A percentile compares a stretch with the other conserved stretches of the same genome.
phyloP scores from a whole-genome alignment of 2,329 filamentous ascomycete species.

The Arthrobotrys iridis region DNA sequence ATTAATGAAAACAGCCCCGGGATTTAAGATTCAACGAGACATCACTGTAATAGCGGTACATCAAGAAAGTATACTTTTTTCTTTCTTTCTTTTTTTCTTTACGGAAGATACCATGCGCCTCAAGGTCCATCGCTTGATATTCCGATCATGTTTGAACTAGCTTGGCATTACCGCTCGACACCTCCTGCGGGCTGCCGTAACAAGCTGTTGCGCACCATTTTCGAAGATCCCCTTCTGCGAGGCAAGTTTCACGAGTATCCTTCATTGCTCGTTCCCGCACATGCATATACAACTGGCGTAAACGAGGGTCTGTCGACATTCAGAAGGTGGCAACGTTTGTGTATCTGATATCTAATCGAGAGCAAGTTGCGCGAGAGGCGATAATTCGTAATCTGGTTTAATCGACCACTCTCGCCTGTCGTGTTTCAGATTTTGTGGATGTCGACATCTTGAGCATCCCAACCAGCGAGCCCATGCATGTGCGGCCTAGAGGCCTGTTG shows the following conservation, averaged over 20 bases:
- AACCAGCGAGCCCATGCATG: not conserved
- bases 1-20: conserved; percentile 9
- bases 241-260: conserved; percentile 39
- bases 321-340: conserved; percentile 5
- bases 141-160: conserved; percentile 1
- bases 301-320: not conserved
- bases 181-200: conserved; percentile 48
- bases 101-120: conserved; percentile 2
- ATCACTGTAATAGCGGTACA: not conserved
- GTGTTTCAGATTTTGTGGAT: conserved; percentile 29
- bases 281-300: conserved; percentile 6
- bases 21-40: conserved; percentile 12
- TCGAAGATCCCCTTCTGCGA: conserved; percentile 32
- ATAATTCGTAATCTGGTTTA: conserved; percentile 19
- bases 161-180: not conserved
- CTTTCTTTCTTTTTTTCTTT: not conserved
- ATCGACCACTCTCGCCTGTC: conserved; percentile 35
- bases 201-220: conserved; percentile 25
- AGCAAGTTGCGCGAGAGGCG: conserved; percentile 21
- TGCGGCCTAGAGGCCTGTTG: conserved; percentile 1
- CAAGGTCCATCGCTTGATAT: not conserved
- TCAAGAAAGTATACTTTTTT: not conserved
- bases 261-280: conserved; percentile 9
- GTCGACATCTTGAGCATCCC: conserved; percentile 20
- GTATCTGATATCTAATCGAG: conserved; percentile 46